Evolutionary conservation across 768 basidiomycete genomes (phyloP), one percentile per base, ranked within the genome.

Genomic region (Mycena belliarum): DNA sequence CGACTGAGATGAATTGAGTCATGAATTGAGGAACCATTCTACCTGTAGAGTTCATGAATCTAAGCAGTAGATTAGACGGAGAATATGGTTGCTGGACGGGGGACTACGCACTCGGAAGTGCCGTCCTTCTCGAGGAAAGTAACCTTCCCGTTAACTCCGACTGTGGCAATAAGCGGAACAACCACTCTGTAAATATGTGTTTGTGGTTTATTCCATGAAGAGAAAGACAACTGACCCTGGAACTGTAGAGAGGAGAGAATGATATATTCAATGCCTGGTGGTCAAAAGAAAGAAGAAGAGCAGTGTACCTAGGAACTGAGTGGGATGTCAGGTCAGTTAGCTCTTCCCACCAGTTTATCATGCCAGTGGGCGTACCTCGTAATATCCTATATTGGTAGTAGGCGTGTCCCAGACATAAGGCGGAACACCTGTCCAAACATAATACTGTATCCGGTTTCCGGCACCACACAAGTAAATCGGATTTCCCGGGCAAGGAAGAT

Each of bases 141-240:
- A 46, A 92, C 85, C 67, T 92, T 93, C 76, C 87, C 85, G 75
- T 92, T 92, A 70, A 88, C 77, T 6, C 91, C 89, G 21, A 93
- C 75, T 0, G 90, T 91, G 2, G 87, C 84, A 38, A 91, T 81
- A 53, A 91, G 75, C 3, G 89, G 89, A n/a, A 89, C 83, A 48
- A 89, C 77, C 26, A 90, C 77, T 5, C 89, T 89, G 44, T 9
- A 32, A 16, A 24, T 20, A 25, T 6, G 3, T 5, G 16, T 20
- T 9, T n/a, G 24, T 37, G 20, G 29, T 32, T 32, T 32, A 6
- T 32, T 32, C 18, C 12, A 23, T 15, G n/a, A 3, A 29, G 10
- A 14, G 40, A 18, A 8, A 20, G 37, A 5, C 25, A 26, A 35
- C 51, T n/a, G 12, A 58, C 57, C 57, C 57, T 5, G 57, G 57